Evolutionary conservation across 1,284 basidiomycete species (phyloP).

Genomic region (Sanghuangporus weigelae): DNA sequence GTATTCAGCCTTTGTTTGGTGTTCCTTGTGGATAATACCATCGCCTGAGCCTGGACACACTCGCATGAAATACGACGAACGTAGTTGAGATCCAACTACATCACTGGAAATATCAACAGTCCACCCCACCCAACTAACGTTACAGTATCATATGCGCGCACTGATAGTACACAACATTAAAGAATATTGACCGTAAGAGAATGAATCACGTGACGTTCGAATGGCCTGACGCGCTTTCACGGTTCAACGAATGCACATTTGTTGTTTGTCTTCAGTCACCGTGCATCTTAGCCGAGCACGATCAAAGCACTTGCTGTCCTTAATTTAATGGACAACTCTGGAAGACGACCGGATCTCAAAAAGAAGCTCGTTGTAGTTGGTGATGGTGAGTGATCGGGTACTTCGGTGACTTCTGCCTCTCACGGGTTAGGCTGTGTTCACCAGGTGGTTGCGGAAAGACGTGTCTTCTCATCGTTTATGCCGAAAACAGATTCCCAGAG

Average conservation of each 20-base stretch:
- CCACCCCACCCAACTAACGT: no score
- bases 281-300: not conserved
- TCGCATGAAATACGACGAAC: no score
- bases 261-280: not conserved
- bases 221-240: no score
- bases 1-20: constrained; percentile 50
- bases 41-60: not conserved
- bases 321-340: constrained; percentile 8
- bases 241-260: not conserved
- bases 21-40: constrained; percentile 30
- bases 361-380: constrained; percentile 89
- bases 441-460: constrained; percentile 82
- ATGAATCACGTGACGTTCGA: no score
- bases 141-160: no score
- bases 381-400: constrained; percentile 58
- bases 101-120: no score
- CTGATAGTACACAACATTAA: no score
- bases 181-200: no score
- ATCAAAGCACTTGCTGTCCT: not conserved
- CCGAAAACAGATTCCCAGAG: constrained; percentile 97
- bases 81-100: no score
- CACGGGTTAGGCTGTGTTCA: not conserved
- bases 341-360: constrained; percentile 68
- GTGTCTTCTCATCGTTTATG: constrained; percentile 91
- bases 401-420: constrained; percentile 16